These are phyloP conservation scores for Pichia sp. DNA, from an alignment of 1,139 yeast species.

Conservation along the genomic window DNA sequence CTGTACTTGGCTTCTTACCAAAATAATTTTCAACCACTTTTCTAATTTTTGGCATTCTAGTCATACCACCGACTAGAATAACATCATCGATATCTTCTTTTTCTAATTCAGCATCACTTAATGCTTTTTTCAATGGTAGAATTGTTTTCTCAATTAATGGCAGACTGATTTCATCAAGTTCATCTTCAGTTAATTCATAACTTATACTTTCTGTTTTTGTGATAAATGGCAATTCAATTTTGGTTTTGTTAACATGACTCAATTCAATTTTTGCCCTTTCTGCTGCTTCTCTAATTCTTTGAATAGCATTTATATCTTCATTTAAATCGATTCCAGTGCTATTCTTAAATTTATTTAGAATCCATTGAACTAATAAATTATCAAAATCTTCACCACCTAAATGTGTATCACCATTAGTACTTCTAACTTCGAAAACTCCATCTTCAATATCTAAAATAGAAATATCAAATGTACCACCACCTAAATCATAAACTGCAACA, in stretches of 20 bases:
- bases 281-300: slow-evolving; percentile 66
- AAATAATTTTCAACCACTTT: slow-evolving; percentile 52
- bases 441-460: slow-evolving; percentile 73
- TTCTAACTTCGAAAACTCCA: slow-evolving; percentile 74
- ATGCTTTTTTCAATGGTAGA: slow-evolving; percentile 59
- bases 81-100: slow-evolving; percentile 62
- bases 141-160: slow-evolving; percentile 56
- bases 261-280: slow-evolving; percentile 66
- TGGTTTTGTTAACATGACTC: slow-evolving; percentile 52
- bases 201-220: slow-evolving; percentile 38
- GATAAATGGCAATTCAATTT: slow-evolving; percentile 60
- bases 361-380: slow-evolving; percentile 48
- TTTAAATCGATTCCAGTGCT: slow-evolving; percentile 42
- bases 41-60: slow-evolving; percentile 73
- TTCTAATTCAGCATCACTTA: slow-evolving; percentile 63
- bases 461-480: slow-evolving; percentile 82
- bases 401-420: slow-evolving; percentile 83
- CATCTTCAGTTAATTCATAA: slow-evolving; percentile 49
- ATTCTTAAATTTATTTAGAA: slow-evolving; percentile 41
- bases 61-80: slow-evolving; percentile 78
- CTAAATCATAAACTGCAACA: slow-evolving; percentile 73
- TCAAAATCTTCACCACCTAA: slow-evolving; percentile 82
- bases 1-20: slow-evolving; percentile 51
- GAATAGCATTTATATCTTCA: slow-evolving; percentile 45
- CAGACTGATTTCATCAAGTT: slow-evolving; percentile 57